A percentile compares a stretch with the other conserved stretches of the same genome.
Evolutionary conservation across 257 asterid species (phyloP).

Genomic region (Solanum ossicruentum): DNA sequence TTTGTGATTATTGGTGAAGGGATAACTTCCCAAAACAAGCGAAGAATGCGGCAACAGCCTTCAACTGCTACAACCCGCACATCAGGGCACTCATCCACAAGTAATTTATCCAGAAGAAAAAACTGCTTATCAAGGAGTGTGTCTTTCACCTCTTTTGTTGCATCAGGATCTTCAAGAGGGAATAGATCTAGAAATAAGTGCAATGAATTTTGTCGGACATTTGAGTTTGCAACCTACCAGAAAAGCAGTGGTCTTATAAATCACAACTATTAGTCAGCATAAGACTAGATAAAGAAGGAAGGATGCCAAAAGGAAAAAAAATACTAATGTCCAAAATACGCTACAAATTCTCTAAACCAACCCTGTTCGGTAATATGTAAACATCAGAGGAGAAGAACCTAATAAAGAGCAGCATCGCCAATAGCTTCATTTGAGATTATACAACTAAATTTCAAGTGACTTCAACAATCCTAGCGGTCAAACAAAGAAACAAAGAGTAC

Average conservation of each 20-base stretch:
- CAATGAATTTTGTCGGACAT: constrained; percentile 88
- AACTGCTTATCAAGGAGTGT: constrained; percentile 65
- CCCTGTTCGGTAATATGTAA: neutral
- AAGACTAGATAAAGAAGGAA: neutral
- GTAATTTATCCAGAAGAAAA: constrained; percentile 72
- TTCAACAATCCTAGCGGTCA: neutral
- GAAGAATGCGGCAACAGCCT: constrained; percentile 85
- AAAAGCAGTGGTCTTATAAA: neutral
- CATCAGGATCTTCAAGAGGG: constrained; percentile 89
- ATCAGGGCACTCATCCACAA: constrained; percentile 79
- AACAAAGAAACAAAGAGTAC: neutral
- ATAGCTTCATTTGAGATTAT: neutral
- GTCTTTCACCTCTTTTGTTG: constrained; percentile 82
- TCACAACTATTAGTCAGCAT: neutral
- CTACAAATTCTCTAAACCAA: neutral
- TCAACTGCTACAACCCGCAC: constrained; percentile 92
- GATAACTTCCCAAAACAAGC: constrained; percentile 88
- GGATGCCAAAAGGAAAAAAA: neutral
- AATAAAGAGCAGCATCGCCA: neutral
- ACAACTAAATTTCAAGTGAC: neutral
- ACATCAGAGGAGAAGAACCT: neutral
- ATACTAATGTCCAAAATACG: neutral
- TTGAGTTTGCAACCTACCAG: constrained; percentile 83
- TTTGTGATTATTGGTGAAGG: constrained; percentile 76
- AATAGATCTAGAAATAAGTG: constrained; percentile 76